Conservation (phyloP, 495 filamentous ascomycete genomes). For the Amorphotheca resinae region DNA sequence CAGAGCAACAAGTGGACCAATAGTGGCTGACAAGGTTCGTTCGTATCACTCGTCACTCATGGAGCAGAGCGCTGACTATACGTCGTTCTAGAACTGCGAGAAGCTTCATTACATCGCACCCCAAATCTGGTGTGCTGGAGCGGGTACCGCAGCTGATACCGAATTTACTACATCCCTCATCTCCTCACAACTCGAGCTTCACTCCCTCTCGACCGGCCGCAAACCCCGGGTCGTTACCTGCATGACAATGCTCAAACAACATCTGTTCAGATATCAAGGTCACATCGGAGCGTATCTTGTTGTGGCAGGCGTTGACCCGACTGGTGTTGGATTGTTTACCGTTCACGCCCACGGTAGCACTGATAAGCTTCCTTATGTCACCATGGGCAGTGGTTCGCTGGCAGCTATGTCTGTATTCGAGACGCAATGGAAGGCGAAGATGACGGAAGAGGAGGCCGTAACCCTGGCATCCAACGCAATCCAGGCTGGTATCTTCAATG, state of each 20-base stretch:
- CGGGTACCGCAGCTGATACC: conserved; percentile 95
- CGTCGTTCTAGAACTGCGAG: conserved; percentile 72
- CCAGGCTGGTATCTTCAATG: conserved; percentile 97
- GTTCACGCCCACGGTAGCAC: conserved; percentile 98
- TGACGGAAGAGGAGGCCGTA: conserved; percentile 73
- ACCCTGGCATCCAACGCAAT: conserved; percentile 79
- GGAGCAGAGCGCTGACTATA: conserved; percentile 3
- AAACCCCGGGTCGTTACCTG: conserved; percentile 95
- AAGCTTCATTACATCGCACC: conserved; percentile 98
- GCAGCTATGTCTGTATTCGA: conserved; percentile 99
- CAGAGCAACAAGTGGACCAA: conserved; percentile 90
- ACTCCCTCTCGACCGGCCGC: conserved; percentile 87
- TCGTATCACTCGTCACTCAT: background rate
- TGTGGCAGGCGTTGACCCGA: conserved; percentile 94
- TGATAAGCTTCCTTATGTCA: conserved; percentile 98
- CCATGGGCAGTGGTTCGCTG: conserved; percentile 92
- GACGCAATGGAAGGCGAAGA: conserved; percentile 75
- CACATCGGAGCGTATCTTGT: conserved; percentile 98
- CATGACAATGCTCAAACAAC: conserved; percentile 99
- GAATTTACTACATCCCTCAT: conserved; percentile 99
- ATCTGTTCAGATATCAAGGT: conserved; percentile 96
- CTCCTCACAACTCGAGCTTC: conserved; percentile 95
- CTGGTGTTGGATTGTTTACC: conserved; percentile 90
- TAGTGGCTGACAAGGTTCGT: conserved; percentile 91
- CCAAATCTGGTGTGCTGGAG: conserved; percentile 99